Evolutionary conservation across 768 basidiomycete species (phyloP), one percentile per base, ranked within the genome.

Genomic region (Mycena vulgaris): DNA sequence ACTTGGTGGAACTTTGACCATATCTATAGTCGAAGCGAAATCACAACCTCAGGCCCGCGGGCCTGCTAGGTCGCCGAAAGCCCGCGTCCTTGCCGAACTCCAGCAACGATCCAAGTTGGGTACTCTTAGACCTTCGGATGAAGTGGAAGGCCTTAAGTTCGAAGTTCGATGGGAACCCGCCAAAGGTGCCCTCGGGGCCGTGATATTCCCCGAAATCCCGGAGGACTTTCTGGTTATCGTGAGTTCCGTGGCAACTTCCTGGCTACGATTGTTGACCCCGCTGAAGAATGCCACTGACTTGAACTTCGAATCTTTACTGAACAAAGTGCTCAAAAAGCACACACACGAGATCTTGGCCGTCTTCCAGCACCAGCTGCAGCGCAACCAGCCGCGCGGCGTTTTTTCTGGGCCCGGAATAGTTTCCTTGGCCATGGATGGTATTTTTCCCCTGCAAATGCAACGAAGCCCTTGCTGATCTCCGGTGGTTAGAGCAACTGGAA

Each of bases 91-190:
- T 13, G 86, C 90, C 0, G 87, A 89, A 64, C 80, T 94, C 63
- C 92, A 93, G 71, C 87, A 88, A 65, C 85, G 84, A 68, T 83
- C 91, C 5, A 94, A 93, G 73, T 82, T 93, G 5, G 87, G 88
- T 1, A 77, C 75, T 30, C 76, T 76, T 21, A 83, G 83, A 52
- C 87, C 92, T 5, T 94, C 93, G 1, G 95, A 97, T 75, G 88
- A 93, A 69, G 88, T 95, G 1, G 91, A 97, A 78, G 87, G 87
- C 49, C 80, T 93, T 51, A 85, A 82, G 33, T 90, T 96, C 59
- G 81, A 87, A n/a, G 90, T 93, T 16, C 84, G 83, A 60, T 98
- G 96, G 96, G 90, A 93, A 75, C 90, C 94, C 3, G 87, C 89
- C 49, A 85, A 87, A 68, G 86, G 87, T 27, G 91, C 93, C 17